Evolutionary conservation across 805 yeast species (phyloP).

Genomic region (Isabelozyma rhagii): DNA sequence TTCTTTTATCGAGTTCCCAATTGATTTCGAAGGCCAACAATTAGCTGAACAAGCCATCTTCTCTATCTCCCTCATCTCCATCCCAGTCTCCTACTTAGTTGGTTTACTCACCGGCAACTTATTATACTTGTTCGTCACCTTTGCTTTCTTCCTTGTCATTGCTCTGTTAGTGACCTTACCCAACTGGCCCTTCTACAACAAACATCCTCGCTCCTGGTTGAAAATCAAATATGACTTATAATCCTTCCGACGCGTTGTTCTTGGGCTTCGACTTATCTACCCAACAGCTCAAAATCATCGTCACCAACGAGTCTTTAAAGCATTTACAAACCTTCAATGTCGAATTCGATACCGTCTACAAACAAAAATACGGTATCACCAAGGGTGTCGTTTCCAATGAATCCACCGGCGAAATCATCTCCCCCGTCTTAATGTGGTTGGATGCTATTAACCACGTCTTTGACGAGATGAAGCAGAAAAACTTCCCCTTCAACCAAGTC

Average conservation of each 20-base stretch:
- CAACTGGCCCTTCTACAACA: constrained; percentile 55
- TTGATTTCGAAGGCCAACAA: constrained; percentile 56
- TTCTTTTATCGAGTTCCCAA: constrained; percentile 30
- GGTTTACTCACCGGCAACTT: constrained; percentile 52
- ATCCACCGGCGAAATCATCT: constrained; percentile 59
- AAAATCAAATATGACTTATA: constrained; percentile 19
- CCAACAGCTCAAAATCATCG: constrained; percentile 79
- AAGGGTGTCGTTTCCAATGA: constrained; percentile 63
- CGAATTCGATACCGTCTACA: constrained; percentile 67
- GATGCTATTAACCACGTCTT: constrained; percentile 74
- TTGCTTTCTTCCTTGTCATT: constrained; percentile 31
- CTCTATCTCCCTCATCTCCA: constrained; percentile 23
- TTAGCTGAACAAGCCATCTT: constrained; percentile 30
- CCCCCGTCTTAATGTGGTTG: constrained; percentile 90
- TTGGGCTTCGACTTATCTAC: constrained; percentile 87
- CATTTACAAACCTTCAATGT: constrained; percentile 59
- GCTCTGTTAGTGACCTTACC: constrained; percentile 43
- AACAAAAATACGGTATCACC: constrained; percentile 53
- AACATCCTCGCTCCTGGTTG: constrained; percentile 49
- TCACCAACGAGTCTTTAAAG: constrained; percentile 51
- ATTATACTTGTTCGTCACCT: constrained; percentile 31
- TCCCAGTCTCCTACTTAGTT: constrained; percentile 38
- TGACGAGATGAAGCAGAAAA: constrained; percentile 43
- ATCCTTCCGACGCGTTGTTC: constrained; percentile 26
- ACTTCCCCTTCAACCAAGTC: constrained; percentile 59